These are phyloP conservation scores for Prosopis cineraria DNA, from an alignment of 306 rosid species.

Conservation along the genomic window DNA sequence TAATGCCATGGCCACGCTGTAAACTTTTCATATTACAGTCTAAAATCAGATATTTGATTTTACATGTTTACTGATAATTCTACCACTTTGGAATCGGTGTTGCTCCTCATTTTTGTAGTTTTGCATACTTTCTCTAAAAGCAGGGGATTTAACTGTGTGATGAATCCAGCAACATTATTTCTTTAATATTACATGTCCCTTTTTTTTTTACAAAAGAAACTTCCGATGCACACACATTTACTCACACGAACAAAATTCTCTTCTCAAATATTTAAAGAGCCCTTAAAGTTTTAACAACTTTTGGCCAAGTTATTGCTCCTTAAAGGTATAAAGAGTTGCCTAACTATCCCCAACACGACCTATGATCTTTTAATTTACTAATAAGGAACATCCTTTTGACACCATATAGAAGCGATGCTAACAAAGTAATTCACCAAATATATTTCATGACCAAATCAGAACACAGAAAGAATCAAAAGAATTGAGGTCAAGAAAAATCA, in stretches of 20 bases:
- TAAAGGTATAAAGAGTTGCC: not conserved
- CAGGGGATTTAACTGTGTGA: not conserved
- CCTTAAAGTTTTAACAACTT: not conserved
- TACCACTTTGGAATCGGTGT: conserved; percentile 12
- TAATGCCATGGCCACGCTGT: not conserved
- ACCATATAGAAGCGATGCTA: conserved; percentile 11
- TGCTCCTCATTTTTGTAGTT: not conserved
- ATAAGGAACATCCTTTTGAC: conserved; percentile 6
- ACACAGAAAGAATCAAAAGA: conserved; percentile 12
- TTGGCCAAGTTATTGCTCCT: not conserved
- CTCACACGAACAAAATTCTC: not conserved
- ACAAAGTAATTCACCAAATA: not conserved
- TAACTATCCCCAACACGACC: not conserved
- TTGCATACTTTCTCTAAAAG: not conserved
- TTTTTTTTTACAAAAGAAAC: not conserved
- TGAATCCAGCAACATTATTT: conserved; percentile 7
- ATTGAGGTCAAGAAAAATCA: not conserved
- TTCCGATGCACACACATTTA: not conserved
- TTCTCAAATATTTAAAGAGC: not conserved
- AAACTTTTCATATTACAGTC: conserved; percentile 4
- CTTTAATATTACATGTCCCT: not conserved
- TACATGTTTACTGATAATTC: not conserved
- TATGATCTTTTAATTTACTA: not conserved
- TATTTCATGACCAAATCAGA: conserved; percentile 24
- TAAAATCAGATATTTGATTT: not conserved